Base-by-base conservation (phyloP, 768 basidiomycete species). In the Pulveroboletus sp. region DNA sequence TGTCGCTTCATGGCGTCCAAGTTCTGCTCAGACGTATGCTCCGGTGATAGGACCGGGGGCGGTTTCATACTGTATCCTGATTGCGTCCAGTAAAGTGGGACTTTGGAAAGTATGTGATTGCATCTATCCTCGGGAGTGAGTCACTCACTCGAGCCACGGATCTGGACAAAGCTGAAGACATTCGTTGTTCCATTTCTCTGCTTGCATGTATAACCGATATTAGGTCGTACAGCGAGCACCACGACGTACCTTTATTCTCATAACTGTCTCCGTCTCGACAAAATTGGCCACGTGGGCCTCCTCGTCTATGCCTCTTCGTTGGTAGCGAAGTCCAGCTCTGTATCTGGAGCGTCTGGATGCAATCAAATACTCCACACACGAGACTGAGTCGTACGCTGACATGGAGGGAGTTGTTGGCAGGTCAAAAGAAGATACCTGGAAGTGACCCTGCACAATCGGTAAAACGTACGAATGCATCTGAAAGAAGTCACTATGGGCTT, bases 201-300 rank as follows among this genome's bases (percentile, higher is more conserved):
- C 15, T 42, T 43, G 51, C 18, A 51, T 27, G 21, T 21, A 15
- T 47, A 32, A 33, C 43, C 24, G 52, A 32, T 39, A 27, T 4
- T 5, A 27, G 33, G 32, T 45, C 24, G 41, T 17, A 30, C 3
- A 17, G 12, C 12, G 18, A 54, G 15, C 24, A 14, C 5, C 17
- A 12, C 10, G 42, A 58, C 77, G 35, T 51, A 91, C 93, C 75
- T 87, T 80, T 10, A 94, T 80, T 38, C 83, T 76, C 74, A 90
- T 81, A 46, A 95, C 83, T 3, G 89, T 86, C 71, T 97, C 94
- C 0, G 92, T 93, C 69, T 97, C 92, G 2, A 97, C 93, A 62
- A 97, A 93, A 69, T 98, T 98, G 1, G 93, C 94, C 4, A 93
- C 94, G 63, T 90, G 79, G 6, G 93, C 91, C 51, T 89, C 85